Conservation (phyloP, 2,329 filamentous ascomycete genomes). For the Fusarium cyanostomum region DNA sequence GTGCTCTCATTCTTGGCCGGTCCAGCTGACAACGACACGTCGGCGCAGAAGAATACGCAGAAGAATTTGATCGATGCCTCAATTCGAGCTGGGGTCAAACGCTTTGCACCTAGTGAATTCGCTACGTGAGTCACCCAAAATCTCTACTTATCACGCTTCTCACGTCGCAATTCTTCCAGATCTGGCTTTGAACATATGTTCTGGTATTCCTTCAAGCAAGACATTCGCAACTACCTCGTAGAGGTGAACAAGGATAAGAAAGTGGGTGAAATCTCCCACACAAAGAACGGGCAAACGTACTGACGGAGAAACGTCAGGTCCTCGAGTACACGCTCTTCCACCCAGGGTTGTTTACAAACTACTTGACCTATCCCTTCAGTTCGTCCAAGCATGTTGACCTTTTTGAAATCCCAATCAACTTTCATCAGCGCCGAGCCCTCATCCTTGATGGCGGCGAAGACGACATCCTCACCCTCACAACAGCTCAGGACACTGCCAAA, state of each 20-base stretch:
- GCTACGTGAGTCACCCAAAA: constrained; percentile 45
- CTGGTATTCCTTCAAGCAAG: constrained; percentile 53
- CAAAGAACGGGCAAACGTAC: rapidly evolving
- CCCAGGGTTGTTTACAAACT: constrained; percentile 63
- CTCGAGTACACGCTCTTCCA: constrained; percentile 67
- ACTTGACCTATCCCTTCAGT: constrained; percentile 60
- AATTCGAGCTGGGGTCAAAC: constrained; percentile 65
- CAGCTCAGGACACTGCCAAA: constrained; percentile 53
- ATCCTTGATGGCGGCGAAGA: constrained; percentile 54
- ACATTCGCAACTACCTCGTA: constrained; percentile 59
- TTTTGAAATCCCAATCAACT: constrained; percentile 52
- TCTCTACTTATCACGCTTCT: rapidly evolving
- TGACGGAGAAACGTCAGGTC: constrained; percentile 47
- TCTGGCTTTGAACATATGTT: constrained; percentile 15
- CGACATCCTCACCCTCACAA: constrained; percentile 55
- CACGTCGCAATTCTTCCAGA: neutral
- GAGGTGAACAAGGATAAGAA: constrained; percentile 60
- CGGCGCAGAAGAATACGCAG: constrained; percentile 40
- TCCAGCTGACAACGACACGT: constrained; percentile 45
- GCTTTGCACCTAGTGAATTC: constrained; percentile 71
- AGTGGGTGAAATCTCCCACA: constrained; percentile 31
- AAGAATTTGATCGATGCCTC: constrained; percentile 64
- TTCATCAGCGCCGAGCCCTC: constrained; percentile 54
- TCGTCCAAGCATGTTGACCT: constrained; percentile 56
- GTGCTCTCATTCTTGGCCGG: constrained; percentile 61